Evolutionary conservation across 371 early-diverging fungal genomes (phyloP), one percentile per base, ranked within the genome.

Genomic region (Mortierella sp.): DNA sequence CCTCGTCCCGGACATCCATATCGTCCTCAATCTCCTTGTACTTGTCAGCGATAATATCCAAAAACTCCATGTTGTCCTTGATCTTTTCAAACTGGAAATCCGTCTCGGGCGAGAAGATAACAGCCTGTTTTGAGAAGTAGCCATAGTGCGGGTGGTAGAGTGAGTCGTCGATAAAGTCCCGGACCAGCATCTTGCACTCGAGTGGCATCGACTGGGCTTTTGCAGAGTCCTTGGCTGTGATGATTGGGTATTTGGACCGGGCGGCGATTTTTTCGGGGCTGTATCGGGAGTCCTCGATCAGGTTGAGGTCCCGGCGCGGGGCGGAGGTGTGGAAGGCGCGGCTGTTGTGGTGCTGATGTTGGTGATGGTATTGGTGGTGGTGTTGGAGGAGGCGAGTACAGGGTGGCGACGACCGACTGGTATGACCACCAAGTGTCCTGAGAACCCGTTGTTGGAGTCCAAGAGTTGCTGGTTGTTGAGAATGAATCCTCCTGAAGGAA

Each of bases 91-190:
- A 93, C 58, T 90, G 90, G 85, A 97, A 95, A 45, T 92, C 91
- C 55, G 90, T 89, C 55, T 92, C 93, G 2, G 93, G 92, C 6
- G 95, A 93, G 74, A 95, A 94, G 34, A 97, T 96, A n/a, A 92
- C 90, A 24, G 98, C 98, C 72, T 97, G 95, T 77, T 96, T 96
- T 7, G 96, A 95, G 86, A 98, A 99, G 88, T 98, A 99, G 2
- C 99, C 99, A 82, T 98, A 98, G 74, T 93, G 79, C 2, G 97
- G 97, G 81, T 98, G 95, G 88, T 98, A 99, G 8, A 99, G 91
- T n/a, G 96, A 92, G 82, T 98, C 93, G 85, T 98, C 93, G 71
- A 99, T 97, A 81, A 97, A 98, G 77, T 98, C 97, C 26, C 99
- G 89, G 7, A 91, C 88, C 16, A 95, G 88, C 95, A 95, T 95